These are phyloP conservation scores for Ogataea zsoltii DNA, from an alignment of 805 yeast species.

Conservation along the genomic window DNA sequence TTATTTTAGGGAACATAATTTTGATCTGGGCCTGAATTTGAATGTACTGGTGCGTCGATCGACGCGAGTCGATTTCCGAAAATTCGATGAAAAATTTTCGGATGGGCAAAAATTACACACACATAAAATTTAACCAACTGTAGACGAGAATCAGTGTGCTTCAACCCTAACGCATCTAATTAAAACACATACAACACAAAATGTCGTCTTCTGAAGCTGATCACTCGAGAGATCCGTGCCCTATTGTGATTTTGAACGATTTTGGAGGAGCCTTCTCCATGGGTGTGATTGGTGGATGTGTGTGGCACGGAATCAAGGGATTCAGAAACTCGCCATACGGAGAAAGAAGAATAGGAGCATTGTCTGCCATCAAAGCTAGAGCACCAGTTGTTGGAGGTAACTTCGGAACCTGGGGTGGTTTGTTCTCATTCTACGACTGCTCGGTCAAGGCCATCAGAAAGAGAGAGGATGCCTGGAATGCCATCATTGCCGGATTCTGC, in stretches of 20 bases:
- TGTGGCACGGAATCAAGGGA: slow-evolving; percentile 99
- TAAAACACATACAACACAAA: slow-evolving; percentile 8
- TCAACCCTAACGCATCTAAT: neutral
- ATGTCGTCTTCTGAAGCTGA: slow-evolving; percentile 77
- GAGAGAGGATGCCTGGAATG: slow-evolving; percentile 98
- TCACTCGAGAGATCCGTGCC: slow-evolving; percentile 99
- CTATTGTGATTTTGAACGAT: slow-evolving; percentile 91
- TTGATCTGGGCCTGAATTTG: too few species aligned
- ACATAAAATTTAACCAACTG: neutral
- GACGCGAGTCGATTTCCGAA: slow-evolving; percentile 8
- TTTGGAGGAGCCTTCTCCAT: slow-evolving; percentile 99
- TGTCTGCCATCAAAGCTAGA: slow-evolving; percentile 89
- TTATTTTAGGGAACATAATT: too few species aligned
- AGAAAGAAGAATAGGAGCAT: slow-evolving; percentile 87
- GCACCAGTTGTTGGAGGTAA: slow-evolving; percentile 99
- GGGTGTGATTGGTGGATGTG: slow-evolving; percentile 98
- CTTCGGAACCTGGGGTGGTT: slow-evolving; percentile 99
- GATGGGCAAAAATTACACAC: slow-evolving; percentile 4
- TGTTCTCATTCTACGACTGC: slow-evolving; percentile 94
- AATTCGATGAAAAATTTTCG: slow-evolving; percentile 12
- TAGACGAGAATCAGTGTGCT: neutral
- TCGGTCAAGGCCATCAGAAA: slow-evolving; percentile 92
- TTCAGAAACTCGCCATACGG: slow-evolving; percentile 98
- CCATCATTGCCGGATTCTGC: slow-evolving; percentile 95
- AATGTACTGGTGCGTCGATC: slow-evolving; percentile 5